Conservation (phyloP, 2,329 filamentous ascomycete genomes). For the Monosporascus sp. region DNA sequence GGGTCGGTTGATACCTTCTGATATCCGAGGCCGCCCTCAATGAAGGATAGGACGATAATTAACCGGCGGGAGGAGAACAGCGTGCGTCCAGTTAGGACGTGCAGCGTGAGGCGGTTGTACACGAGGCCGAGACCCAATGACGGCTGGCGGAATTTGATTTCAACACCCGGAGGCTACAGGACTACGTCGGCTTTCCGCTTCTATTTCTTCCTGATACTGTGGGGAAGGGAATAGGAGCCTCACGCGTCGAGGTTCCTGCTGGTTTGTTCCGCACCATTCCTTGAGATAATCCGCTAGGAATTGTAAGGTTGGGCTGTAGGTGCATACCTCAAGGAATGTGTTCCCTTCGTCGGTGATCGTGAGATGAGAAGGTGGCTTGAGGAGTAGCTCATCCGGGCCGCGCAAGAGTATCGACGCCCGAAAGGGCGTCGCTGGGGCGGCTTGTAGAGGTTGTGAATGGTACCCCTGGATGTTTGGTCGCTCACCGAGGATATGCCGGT, state of each 20-base stretch:
- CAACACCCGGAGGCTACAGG: constrained; percentile 35
- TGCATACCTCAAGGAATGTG: constrained; percentile 36
- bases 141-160: constrained; percentile 37
- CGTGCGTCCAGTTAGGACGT: constrained; percentile 28
- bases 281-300: constrained; percentile 41
- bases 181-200: not conserved
- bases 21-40: constrained; percentile 45
- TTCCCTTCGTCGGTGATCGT: constrained; percentile 26
- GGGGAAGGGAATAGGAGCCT: not conserved
- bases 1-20: constrained; percentile 20
- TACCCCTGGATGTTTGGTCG: not conserved
- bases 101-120: constrained; percentile 38
- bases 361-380: constrained; percentile 43
- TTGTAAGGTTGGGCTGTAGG: constrained; percentile 41
- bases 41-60: constrained; percentile 38
- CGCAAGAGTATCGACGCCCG: constrained; percentile 34
- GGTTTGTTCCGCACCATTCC: constrained; percentile 41
- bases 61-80: constrained; percentile 34
- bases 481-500: constrained; percentile 17
- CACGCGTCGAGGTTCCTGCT: constrained; percentile 23
- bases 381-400: constrained; percentile 44
- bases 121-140: constrained; percentile 39
- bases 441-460: not conserved
- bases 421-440: constrained; percentile 29
- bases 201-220: not conserved